Evolutionary conservation across 805 yeast genomes (phyloP), one percentile per base, ranked within the genome.

Genomic region (Blastobotrys chiropterorum): DNA sequence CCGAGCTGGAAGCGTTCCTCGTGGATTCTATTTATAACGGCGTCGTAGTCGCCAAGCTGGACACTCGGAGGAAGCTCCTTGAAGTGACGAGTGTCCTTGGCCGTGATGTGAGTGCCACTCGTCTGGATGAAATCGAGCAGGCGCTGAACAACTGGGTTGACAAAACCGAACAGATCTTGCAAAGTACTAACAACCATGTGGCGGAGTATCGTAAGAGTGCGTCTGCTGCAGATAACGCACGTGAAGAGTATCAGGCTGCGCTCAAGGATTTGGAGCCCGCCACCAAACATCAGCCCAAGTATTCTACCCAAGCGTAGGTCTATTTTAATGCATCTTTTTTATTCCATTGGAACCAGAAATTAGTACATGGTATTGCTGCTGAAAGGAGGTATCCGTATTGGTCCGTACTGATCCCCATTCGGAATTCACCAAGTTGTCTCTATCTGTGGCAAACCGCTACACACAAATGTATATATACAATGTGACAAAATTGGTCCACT

Each of bases 1-100:
- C 20, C 6, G 55, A 54, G 13, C 51, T 65, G 13, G 67, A 61
- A 48, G 46, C 47, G 17, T 51, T 55, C 34, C 55, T 63, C 11
- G 43, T 65, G 21, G 54, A 56, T 2, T 52, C 61, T 26, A 56
- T 65, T 7, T 59, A 58, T 48, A 48, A 42, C 14, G 65, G 66
- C 0, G 54, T 53, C 16, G 38, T 63, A 11, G 31, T 17, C 16
- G 67, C 67, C 19, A 31, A 45, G 38, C 42, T 63, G 26, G 64
- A 65, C 51, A 58, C 63, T n/a, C 54, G 52, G 51, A 30, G 46
- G 19, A 49, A 46, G 38, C 48, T 30, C 17, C 38, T 63, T 4
- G 56, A 56, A 30, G 54, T 63, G 14, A 47, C 56, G 22, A 49
- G 53, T 5, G 52, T 55, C 17, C 38, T 54, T 15, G 55, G 53